Evolutionary conservation across 352 stramenopile species (phyloP).

Genomic region (Phytophthora sp.): DNA sequence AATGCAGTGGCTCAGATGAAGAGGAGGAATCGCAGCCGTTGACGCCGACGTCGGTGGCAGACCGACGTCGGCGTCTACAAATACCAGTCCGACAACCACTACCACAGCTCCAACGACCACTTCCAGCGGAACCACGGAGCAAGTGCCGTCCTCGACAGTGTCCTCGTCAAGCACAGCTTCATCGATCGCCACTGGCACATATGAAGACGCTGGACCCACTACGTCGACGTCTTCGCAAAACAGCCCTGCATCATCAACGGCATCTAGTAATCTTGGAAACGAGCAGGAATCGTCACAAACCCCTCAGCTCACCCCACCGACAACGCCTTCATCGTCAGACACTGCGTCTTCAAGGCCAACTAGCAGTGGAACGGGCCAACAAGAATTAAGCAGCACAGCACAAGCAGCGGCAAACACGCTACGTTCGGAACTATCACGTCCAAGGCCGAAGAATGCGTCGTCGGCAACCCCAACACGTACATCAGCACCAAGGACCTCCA

Average conservation of each 20-base stretch:
- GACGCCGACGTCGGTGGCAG: too few species aligned
- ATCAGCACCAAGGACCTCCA: constrained; percentile 14
- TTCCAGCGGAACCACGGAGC: neutral
- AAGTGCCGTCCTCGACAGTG: neutral
- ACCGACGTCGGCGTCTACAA: neutral
- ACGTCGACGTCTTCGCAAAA: too few species aligned
- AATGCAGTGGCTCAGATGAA: neutral
- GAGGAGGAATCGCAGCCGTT: neutral
- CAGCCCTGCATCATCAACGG: too few species aligned
- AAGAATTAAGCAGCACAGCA: too few species aligned
- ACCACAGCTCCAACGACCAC: neutral
- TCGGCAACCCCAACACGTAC: constrained; percentile 22
- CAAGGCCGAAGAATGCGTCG: constrained; percentile 18
- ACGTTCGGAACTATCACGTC: constrained; percentile 34
- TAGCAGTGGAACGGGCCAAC: too few species aligned
- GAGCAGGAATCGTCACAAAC: neutral
- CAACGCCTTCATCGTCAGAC: too few species aligned
- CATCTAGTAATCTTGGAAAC: neutral
- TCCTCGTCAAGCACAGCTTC: neutral
- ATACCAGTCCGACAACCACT: neutral
- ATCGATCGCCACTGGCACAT: neutral
- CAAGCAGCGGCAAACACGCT: constrained; percentile 3
- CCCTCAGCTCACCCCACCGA: too few species aligned
- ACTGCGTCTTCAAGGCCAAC: too few species aligned
- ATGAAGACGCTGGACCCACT: neutral